These are phyloP conservation scores for Nothophaeocryptopus gaeumannii DNA, from an alignment of 2,329 filamentous ascomycete species.

Conservation along the genomic window DNA sequence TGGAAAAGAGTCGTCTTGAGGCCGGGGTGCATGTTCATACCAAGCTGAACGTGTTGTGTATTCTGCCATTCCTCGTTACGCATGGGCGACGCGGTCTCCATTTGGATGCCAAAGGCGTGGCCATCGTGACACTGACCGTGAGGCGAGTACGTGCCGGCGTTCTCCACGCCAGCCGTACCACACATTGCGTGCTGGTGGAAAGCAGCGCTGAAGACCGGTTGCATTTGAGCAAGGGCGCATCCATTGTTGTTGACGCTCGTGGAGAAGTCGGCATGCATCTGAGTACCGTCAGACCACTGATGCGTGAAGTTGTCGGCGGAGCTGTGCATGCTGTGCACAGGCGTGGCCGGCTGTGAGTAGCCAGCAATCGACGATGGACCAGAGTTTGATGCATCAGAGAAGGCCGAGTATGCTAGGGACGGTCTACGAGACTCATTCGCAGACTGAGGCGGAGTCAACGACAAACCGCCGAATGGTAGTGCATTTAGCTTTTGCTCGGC, in stretches of 20 bases:
- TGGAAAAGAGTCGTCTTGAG: conserved; percentile 12
- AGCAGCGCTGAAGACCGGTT: conserved; percentile 10
- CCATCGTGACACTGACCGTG: neutral
- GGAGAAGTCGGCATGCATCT: conserved; percentile 11
- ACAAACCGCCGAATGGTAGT: conserved; percentile 21
- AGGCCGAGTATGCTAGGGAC: conserved; percentile 25
- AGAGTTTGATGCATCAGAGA: conserved; percentile 24
- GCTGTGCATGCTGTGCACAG: conserved; percentile 18
- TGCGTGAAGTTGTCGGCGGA: conserved; percentile 8
- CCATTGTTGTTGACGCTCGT: conserved; percentile 2
- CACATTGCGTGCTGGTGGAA: conserved; percentile 6
- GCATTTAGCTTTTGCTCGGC: conserved; percentile 15
- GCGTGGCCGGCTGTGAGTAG: conserved; percentile 28
- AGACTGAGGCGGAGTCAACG: conserved; percentile 30
- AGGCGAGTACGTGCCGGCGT: neutral
- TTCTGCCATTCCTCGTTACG: conserved; percentile 5
- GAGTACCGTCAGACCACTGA: conserved; percentile 19
- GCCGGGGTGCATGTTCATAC: conserved; percentile 3
- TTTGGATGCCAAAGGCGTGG: neutral
- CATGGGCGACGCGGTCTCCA: conserved; percentile 6
- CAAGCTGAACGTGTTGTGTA: neutral
- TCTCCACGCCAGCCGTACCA: neutral
- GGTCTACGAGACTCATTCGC: conserved; percentile 29
- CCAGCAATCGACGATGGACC: conserved; percentile 19
- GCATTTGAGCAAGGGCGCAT: conserved; percentile 12